Evolutionary conservation across 257 asterid genomes (phyloP).

Genomic region (Osmanthus fragrans): DNA sequence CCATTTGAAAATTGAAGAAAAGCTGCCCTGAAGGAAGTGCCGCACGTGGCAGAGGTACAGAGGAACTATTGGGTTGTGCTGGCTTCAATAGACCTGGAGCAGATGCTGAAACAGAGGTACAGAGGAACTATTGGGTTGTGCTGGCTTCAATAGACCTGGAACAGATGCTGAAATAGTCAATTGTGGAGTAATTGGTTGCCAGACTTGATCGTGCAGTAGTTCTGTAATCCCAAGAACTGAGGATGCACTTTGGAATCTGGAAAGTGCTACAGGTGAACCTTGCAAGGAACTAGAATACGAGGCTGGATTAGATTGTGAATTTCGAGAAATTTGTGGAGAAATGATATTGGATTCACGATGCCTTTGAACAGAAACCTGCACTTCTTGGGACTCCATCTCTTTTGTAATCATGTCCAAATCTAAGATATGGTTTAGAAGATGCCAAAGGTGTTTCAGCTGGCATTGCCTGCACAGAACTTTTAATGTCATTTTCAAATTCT

Average conservation of each 20-base stretch:
- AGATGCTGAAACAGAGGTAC: conserved; percentile 35
- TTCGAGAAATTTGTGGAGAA: conserved; percentile 26
- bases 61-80: conserved; percentile 16
- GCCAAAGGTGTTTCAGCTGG: not conserved
- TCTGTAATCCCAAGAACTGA: conserved; percentile 67
- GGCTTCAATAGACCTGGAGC: conserved; percentile 10
- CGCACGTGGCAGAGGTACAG: conserved; percentile 18
- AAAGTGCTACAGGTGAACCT: conserved; percentile 37
- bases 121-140: conserved; percentile 18
- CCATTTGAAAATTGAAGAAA: conserved; percentile 18
- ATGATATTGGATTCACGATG: conserved; percentile 44
- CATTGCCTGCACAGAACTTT: too few species aligned
- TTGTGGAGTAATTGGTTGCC: conserved; percentile 24
- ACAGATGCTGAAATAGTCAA: conserved; percentile 34
- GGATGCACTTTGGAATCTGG: conserved; percentile 47
- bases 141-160: conserved; percentile 12
- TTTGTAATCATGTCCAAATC: conserved; percentile 7
- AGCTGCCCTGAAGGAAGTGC: conserved; percentile 10
- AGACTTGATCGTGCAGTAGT: conserved; percentile 52
- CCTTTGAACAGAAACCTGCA: conserved; percentile 34
- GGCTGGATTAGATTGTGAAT: conserved; percentile 34
- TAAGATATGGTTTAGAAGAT: conserved; percentile 15
- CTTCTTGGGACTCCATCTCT: conserved; percentile 29
- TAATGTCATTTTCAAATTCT: too few species aligned
- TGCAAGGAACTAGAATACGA: conserved; percentile 28